Base-by-base conservation (phyloP, 73 alveolate species). In the Urostyla sp. region DNA sequence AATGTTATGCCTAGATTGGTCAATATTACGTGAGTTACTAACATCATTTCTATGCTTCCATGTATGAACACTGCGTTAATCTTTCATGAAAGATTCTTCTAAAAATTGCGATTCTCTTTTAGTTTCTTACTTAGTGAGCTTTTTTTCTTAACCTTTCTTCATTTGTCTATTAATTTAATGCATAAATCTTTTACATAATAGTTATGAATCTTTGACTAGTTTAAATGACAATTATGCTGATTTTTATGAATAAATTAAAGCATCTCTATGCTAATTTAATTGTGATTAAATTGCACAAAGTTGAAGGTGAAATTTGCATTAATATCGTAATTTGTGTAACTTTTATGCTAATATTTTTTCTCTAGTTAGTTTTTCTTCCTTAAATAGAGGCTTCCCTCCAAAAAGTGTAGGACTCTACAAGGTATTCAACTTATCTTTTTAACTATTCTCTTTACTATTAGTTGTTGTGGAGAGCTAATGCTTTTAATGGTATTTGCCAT, bases 241-340 rank as follows among this genome's bases (percentile, higher is more conserved):
- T 30, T 50, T 58, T 21, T 59, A 32, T 40, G 74, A 63, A 23
- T 59, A 77, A 21, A 59, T 59, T 34, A 77, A 45, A 16, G 88
- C 88, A 26, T 77, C 88, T 45, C 67, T 24, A 38, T 77, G 88
- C 16, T 37, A n/a, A n/a, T 57, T 77, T 37, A 59, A 26, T 57
- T 77, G 59, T 6, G 79, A 53, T 13, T 37, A 30, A 7, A 77
- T 59, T 2, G 88, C 88, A 34, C 88, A 77, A 38, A 77, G 18
- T 43, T 77, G 50, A 37, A 77, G 59, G 34, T 60, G 73, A 34
- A 77, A 57, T 57, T 77, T 77, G 73, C 88, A 77, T 57, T 77
- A 48, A 53, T 77, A 77, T 13, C 88, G 28, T 23, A 77, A 48
- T 38, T 40, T 40, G 15, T 77, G 80, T 1, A 77, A 57, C 55